These are phyloP conservation scores for Amanita exitialis DNA, from an alignment of 768 basidiomycete genomes.

Conservation along the genomic window DNA sequence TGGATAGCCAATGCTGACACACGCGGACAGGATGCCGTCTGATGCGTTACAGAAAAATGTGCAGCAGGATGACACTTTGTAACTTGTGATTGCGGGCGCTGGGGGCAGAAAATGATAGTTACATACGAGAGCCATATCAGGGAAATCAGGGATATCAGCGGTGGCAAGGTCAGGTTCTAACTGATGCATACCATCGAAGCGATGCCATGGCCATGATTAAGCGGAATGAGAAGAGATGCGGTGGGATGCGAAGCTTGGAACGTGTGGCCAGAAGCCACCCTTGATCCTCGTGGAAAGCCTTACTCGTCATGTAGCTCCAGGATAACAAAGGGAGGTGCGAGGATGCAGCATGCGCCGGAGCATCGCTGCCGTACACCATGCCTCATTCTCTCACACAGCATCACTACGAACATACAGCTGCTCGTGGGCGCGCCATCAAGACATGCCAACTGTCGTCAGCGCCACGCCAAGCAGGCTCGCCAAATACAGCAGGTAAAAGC, in stretches of 20 bases:
- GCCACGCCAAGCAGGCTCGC: not conserved
- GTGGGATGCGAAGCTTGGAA: not conserved
- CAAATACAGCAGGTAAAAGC: not conserved
- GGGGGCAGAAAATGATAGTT: not conserved
- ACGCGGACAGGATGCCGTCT: not conserved
- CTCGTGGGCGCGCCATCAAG: not conserved
- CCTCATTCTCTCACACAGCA: not conserved
- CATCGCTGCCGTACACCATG: not conserved
- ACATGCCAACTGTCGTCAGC: not conserved
- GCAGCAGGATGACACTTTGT: not conserved
- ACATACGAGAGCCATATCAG: constrained; percentile 1
- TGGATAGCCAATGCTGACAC: not conserved
- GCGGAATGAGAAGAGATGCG: constrained; percentile 1
- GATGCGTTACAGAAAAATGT: not conserved
- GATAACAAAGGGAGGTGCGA: not conserved
- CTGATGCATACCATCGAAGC: not conserved
- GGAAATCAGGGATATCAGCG: constrained; percentile 8
- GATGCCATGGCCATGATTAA: constrained; percentile 4
- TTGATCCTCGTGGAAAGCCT: constrained; percentile 3
- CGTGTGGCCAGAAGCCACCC: not conserved
- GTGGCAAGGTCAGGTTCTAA: not conserved
- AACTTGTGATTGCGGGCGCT: not conserved
- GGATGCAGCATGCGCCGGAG: not conserved
- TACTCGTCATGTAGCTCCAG: not conserved
- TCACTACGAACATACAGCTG: not conserved